Conservation (phyloP, 2,329 filamentous ascomycete species). For the Beauveria rudraprayagi region DNA sequence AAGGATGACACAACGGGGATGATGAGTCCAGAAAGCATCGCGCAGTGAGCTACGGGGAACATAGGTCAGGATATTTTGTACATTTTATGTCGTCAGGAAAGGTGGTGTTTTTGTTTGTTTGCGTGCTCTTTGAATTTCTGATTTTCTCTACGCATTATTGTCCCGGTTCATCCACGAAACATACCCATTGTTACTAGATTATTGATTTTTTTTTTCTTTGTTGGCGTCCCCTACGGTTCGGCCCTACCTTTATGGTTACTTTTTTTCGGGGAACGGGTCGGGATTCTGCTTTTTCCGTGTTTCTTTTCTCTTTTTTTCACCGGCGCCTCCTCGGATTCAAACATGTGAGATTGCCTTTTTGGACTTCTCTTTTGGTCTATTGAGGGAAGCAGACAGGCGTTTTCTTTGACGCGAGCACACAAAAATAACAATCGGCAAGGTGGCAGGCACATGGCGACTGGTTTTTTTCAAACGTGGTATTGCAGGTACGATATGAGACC, state of each 20-base stretch:
- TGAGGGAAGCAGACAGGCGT: background rate
- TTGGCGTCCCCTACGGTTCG: background rate
- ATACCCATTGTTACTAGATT: slow-evolving; percentile 7
- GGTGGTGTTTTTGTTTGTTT: background rate
- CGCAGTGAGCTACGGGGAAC: slow-evolving; percentile 24
- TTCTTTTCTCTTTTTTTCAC: background rate
- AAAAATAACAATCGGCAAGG: no score
- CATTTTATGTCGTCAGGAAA: background rate
- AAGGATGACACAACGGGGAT: slow-evolving; percentile 64
- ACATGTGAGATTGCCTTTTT: no score
- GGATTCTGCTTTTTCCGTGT: no score
- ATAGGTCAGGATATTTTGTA: background rate
- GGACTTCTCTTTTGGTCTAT: no score
- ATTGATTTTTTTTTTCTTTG: background rate
- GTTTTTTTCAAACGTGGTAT: no score
- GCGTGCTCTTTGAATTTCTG: background rate
- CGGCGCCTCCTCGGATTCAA: no score
- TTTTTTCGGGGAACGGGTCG: background rate
- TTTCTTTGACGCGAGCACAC: background rate
- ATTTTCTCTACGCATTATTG: background rate
- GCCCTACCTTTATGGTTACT: background rate
- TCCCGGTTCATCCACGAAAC: background rate
- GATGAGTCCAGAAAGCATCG: slow-evolving; percentile 78
- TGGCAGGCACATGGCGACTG: no score
- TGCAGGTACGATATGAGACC: no score